A percentile compares a stretch with the other conserved stretches of the same genome.
phyloP scores from a whole-genome alignment of 805 yeast species.

The Pichia eremophila region DNA sequence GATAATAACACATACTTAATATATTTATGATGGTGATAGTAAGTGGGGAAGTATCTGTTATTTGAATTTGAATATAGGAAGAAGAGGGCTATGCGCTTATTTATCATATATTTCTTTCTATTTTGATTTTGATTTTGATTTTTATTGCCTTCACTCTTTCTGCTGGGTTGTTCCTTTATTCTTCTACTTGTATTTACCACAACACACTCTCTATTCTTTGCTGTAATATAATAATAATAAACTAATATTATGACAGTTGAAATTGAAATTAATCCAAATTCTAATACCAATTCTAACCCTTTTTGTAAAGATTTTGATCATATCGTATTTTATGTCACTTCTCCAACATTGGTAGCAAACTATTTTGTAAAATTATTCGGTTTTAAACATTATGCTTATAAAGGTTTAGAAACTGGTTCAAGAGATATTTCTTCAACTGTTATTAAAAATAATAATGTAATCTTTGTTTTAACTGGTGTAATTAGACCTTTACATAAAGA shows the following conservation, averaged over 20 bases:
- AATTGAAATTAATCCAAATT: not conserved
- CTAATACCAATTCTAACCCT: too few relatives aligned
- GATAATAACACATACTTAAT: too few relatives aligned
- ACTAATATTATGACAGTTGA: not conserved
- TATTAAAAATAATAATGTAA: slow-evolving; percentile 44
- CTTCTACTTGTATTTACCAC: too few relatives aligned
- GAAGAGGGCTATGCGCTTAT: too few relatives aligned
- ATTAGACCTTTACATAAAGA: slow-evolving; percentile 19
- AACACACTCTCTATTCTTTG: too few relatives aligned
- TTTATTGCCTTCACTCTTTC: too few relatives aligned
- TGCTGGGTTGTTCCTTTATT: too few relatives aligned
- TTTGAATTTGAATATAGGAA: too few relatives aligned
- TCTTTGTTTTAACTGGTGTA: slow-evolving; percentile 39
- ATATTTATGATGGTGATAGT: too few relatives aligned
- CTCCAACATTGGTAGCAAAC: slow-evolving; percentile 54
- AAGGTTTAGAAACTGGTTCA: slow-evolving; percentile 63
- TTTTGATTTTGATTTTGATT: too few relatives aligned
- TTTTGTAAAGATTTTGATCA: slow-evolving; percentile 43
- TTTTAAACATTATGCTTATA: slow-evolving; percentile 51
- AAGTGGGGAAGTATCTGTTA: too few relatives aligned
- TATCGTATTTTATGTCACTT: slow-evolving; percentile 64
- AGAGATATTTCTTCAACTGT: slow-evolving; percentile 49
- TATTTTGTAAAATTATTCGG: slow-evolving; percentile 51
- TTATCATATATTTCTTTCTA: too few relatives aligned
- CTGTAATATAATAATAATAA: not conserved